phyloP scores from a whole-genome alignment of 2,329 filamentous ascomycete species.

The Diaporthe batatas region DNA sequence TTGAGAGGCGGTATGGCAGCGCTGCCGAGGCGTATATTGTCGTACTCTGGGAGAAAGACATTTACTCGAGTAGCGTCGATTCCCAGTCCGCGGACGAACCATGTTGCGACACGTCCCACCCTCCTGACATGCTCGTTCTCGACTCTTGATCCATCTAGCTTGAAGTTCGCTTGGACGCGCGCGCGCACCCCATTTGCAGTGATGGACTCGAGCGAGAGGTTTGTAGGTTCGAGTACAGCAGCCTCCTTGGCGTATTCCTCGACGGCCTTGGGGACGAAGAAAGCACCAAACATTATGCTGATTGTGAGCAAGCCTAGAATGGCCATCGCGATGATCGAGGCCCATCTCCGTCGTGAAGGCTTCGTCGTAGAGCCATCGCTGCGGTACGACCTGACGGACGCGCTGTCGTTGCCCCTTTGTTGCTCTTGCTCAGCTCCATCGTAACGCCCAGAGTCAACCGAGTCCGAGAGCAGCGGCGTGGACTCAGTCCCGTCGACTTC shows the following conservation, averaged over 20 bases:
- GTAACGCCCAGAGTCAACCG: slow-evolving; percentile 54
- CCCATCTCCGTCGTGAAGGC: slow-evolving; percentile 72
- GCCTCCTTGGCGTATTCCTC: slow-evolving; percentile 90
- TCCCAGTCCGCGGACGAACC: slow-evolving; percentile 82
- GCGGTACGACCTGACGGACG: slow-evolving; percentile 49
- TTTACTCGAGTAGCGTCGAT: slow-evolving; percentile 79
- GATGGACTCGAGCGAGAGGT: slow-evolving; percentile 87
- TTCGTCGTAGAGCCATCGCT: slow-evolving; percentile 48
- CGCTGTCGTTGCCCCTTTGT: slow-evolving; percentile 48
- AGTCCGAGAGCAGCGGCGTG: slow-evolving; percentile 64
- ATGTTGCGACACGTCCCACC: slow-evolving; percentile 83
- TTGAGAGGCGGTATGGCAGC: slow-evolving; percentile 81
- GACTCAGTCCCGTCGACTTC: slow-evolving; percentile 55
- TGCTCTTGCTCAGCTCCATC: slow-evolving; percentile 54
- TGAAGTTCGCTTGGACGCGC: slow-evolving; percentile 85
- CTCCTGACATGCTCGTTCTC: slow-evolving; percentile 77
- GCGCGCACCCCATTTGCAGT: slow-evolving; percentile 83
- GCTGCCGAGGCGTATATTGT: slow-evolving; percentile 80
- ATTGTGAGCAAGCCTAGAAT: slow-evolving; percentile 74
- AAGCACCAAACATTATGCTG: slow-evolving; percentile 81
- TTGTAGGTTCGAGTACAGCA: slow-evolving; percentile 83
- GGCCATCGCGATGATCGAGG: slow-evolving; percentile 80
- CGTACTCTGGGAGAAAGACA: slow-evolving; percentile 87
- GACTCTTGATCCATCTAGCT: slow-evolving; percentile 83
- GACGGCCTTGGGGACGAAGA: slow-evolving; percentile 83